These are phyloP conservation scores for Salix viminalis DNA, from an alignment of 345 rosid species.

Conservation along the genomic window DNA sequence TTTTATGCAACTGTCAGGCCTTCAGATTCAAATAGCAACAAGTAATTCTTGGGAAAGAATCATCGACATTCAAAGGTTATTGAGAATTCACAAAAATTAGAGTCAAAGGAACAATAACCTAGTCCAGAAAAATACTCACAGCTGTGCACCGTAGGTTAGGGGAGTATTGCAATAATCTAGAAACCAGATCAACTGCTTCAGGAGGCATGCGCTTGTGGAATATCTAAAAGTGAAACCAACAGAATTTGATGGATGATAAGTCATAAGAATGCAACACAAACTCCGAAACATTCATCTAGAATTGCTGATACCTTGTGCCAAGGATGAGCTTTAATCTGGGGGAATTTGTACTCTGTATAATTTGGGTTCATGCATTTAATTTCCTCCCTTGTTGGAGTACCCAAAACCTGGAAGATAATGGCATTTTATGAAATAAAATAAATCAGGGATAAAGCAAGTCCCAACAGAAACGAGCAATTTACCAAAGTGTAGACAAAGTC, in stretches of 20 bases:
- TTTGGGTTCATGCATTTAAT: conserved; percentile 98
- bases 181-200: conserved; percentile 94
- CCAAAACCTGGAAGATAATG: conserved; percentile 57
- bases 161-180: conserved; percentile 93
- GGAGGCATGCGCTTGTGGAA: conserved; percentile 97
- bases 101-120: not conserved
- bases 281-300: not conserved
- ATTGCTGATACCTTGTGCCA: conserved; percentile 82
- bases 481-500: not conserved
- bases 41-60: not conserved
- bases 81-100: not conserved
- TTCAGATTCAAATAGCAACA: too few relatives aligned
- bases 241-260: not conserved
- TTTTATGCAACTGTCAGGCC: not conserved
- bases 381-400: conserved; percentile 98
- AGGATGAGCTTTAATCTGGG: conserved; percentile 98
- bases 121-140: conserved; percentile 42
- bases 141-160: conserved; percentile 85
- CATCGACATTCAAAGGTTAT: not conserved
- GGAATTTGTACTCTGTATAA: conserved; percentile 90
- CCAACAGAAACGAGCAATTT: not conserved
- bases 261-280: not conserved
- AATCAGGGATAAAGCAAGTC: not conserved
- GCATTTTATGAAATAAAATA: not conserved
- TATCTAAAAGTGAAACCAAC: conserved; percentile 40